Conservation (phyloP, 1,284 basidiomycete species). For the Apiotrichum akiyoshidainum region DNA sequence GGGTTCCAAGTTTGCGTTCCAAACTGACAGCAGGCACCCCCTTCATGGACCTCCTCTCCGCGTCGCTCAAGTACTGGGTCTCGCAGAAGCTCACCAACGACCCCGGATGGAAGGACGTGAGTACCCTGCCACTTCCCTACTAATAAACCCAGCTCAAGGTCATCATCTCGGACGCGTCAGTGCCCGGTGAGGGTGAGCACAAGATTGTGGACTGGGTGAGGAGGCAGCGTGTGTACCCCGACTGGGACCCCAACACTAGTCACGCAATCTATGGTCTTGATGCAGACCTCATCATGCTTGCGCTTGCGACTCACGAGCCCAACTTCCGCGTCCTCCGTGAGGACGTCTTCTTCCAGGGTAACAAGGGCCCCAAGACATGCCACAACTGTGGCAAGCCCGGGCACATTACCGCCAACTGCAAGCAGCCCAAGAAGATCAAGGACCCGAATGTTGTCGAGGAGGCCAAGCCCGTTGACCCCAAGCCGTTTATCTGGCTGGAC, state of each 20-base stretch:
- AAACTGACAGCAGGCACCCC: conserved; percentile 61
- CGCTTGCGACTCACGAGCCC: conserved; percentile 96
- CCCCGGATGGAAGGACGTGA: conserved; percentile 87
- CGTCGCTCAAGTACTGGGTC: conserved; percentile 92
- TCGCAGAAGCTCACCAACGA: conserved; percentile 92
- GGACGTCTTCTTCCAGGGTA: conserved; percentile 89
- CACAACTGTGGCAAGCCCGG: conserved; percentile 90
- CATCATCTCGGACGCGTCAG: conserved; percentile 93
- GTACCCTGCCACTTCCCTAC: conserved; percentile 30
- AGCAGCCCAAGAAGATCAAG: conserved; percentile 56
- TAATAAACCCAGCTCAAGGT: conserved; percentile 71
- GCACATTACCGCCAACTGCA: conserved; percentile 92
- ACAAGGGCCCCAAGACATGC: conserved; percentile 64
- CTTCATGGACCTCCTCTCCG: conserved; percentile 91
- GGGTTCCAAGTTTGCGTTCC: background rate
- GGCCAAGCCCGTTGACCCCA: conserved; percentile 69
- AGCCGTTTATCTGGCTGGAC: conserved; percentile 99
- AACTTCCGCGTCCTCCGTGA: conserved; percentile 96
- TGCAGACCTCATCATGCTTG: conserved; percentile 98
- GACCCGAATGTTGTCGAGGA: conserved; percentile 59
- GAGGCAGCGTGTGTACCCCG: conserved; percentile 77
- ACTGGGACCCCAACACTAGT: conserved; percentile 88
- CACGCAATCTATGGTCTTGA: conserved; percentile 99
- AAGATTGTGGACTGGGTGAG: conserved; percentile 99
- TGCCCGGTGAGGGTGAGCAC: conserved; percentile 98